Evolutionary conservation across 108 stramenopile genomes (phyloP), one percentile per base, ranked within the genome.

Genomic region (Nannochloropsis gaditana): DNA sequence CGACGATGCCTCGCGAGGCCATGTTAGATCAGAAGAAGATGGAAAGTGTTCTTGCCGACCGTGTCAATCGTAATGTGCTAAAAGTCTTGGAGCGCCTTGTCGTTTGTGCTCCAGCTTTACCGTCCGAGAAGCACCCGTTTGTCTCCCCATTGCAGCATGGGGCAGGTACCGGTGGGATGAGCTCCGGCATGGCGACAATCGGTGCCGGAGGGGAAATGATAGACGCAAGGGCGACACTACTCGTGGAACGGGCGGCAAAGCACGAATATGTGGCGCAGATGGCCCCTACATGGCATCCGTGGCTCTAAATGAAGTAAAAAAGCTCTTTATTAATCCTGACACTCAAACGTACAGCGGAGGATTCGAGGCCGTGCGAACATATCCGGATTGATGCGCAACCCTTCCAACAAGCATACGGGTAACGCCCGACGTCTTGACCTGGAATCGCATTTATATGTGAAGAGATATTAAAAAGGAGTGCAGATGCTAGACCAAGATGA

Each of bases 11-110:
- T n/a, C 59, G 59, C 59, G 59, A 73, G 59, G n/a, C n/a, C 19
- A 0, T 73, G 2, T n/a, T 73, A n/a, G 59, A 73, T n/a, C 59
- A 73, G 2, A 73, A 73, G 59, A 73, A 73, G 80, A 83, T 89
- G 45, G 89, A 89, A 73, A 44, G 43, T 43, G 83, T 86, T 44
- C 89, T 89, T 41, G 84, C 44, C 41, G 89, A 89, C 42, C 85
- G 89, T 59, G 83, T 89, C 45, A 73, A 50, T 44, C 85, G 82
- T 83, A 86, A 89, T 73, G 89, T 89, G 45, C 43, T 45, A 43
- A 89, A 86, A 84, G 85, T 89, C 11, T 45, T 89, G 79, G 79
- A 41, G 31, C 82, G 89, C 19, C 80, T 86, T 11, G 85, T 81
- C 47, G 59, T 73, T 15, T 73, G 59, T 73, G 59, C 59, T 2